A percentile compares a stretch with the other conserved stretches of the same genome.
phyloP scores from a whole-genome alignment of 306 rosid genomes.

The Corylus heterophylla region DNA sequence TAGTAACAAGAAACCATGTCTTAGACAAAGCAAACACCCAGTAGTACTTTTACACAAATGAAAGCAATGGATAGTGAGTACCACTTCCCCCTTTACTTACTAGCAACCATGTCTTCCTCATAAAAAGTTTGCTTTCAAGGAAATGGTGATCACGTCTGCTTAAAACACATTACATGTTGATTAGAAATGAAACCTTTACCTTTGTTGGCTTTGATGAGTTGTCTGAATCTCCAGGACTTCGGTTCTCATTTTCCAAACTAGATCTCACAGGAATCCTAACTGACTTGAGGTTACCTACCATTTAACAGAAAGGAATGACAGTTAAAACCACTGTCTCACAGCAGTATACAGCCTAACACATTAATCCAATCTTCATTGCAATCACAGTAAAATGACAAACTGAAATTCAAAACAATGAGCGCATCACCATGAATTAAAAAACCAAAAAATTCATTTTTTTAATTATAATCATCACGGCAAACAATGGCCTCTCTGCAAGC shows the following conservation, averaged over 20 bases:
- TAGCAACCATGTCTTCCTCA: background rate
- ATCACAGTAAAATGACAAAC: background rate
- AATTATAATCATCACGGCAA: background rate
- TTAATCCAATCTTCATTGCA: background rate
- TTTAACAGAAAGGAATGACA: conserved; percentile 6
- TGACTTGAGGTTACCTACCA: conserved; percentile 38
- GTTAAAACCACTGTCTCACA: conserved; percentile 1
- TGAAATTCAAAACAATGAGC: background rate
- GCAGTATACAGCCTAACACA: background rate
- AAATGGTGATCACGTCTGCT: background rate
- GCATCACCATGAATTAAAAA: background rate
- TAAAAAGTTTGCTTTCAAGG: background rate
- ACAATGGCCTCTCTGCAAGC: background rate
- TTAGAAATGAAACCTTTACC: conserved; percentile 22
- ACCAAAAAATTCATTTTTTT: background rate
- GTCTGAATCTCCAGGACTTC: conserved; percentile 26
- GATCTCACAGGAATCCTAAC: conserved; percentile 31
- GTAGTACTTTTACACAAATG: background rate
- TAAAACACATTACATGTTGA: background rate
- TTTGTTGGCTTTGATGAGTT: conserved; percentile 34
- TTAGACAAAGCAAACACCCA: background rate
- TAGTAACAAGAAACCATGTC: no score
- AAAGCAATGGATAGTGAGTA: background rate
- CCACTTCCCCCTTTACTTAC: background rate
- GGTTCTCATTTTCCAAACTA: conserved; percentile 38